These are phyloP conservation scores for Bidens hawaiensis DNA, from an alignment of 140 eudicot species.

Conservation along the genomic window DNA sequence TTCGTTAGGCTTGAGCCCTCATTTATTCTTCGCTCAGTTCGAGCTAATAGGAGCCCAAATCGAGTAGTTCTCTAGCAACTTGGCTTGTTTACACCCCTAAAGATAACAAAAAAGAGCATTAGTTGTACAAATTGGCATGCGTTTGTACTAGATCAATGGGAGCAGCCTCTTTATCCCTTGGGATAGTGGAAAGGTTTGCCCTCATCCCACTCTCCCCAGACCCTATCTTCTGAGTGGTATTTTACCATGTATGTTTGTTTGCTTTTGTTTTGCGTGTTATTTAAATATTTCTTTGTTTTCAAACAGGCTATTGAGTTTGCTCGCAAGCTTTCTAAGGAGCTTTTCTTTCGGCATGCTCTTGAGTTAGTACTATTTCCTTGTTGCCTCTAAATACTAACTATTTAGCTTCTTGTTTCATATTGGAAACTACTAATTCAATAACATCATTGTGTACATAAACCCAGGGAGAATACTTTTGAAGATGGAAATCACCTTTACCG, in stretches of 20 bases:
- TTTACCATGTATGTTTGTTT: too few relatives aligned
- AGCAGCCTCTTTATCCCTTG: too few relatives aligned
- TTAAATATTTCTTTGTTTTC: not conserved
- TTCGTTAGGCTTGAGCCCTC: too few relatives aligned
- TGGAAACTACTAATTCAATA: not conserved
- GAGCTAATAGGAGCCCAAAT: too few relatives aligned
- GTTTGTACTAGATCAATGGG: not conserved
- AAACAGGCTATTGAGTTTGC: constrained; percentile 67
- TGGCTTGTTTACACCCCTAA: too few relatives aligned
- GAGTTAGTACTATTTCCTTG: constrained; percentile 44
- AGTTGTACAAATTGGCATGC: too few relatives aligned
- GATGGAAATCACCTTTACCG: constrained; percentile 66
- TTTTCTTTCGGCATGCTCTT: constrained; percentile 58
- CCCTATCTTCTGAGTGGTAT: too few relatives aligned
- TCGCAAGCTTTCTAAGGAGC: constrained; percentile 63
- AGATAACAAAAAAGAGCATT: too few relatives aligned
- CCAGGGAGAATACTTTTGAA: constrained; percentile 70
- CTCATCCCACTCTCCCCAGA: too few relatives aligned
- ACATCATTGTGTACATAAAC: constrained; percentile 7
- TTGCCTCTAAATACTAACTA: not conserved
- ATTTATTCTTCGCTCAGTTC: too few relatives aligned
- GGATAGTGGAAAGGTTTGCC: too few relatives aligned
- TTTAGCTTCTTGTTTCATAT: not conserved
- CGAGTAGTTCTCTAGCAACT: too few relatives aligned
- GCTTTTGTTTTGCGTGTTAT: not conserved